Evolutionary conservation across 257 asterid genomes (phyloP).

Genomic region (Anisodus acutangulus): DNA sequence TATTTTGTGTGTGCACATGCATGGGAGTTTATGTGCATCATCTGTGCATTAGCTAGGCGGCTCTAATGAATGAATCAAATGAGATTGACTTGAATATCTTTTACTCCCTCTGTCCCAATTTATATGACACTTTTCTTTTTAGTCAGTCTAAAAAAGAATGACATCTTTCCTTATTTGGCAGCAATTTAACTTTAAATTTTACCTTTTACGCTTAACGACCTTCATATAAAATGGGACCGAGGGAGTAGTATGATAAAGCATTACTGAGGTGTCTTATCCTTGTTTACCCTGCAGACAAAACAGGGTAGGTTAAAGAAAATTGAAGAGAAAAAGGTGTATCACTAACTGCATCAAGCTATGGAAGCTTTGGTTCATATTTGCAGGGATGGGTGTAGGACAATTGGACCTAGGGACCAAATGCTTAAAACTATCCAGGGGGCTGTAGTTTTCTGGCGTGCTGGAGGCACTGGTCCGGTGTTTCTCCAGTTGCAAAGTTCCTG

Average conservation of each 20-base stretch:
- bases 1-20: not conserved
- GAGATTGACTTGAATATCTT: not conserved
- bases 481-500: slow-evolving; percentile 67
- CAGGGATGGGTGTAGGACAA: slow-evolving; percentile 81
- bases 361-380: slow-evolving; percentile 86
- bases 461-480: slow-evolving; percentile 81
- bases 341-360: slow-evolving; percentile 86
- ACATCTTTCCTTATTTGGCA: no score
- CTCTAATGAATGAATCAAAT: not conserved
- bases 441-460: slow-evolving; percentile 76
- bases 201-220: no score
- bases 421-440: slow-evolving; percentile 59
- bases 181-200: no score
- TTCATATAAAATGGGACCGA: no score
- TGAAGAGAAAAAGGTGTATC: slow-evolving; percentile 69
- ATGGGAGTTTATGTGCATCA: no score
- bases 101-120: not conserved
- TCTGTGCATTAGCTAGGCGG: not conserved
- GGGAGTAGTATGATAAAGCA: not conserved
- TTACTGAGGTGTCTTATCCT: not conserved
- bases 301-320: slow-evolving; percentile 64
- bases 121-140: no score
- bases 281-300: slow-evolving; percentile 53
- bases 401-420: slow-evolving; percentile 75
- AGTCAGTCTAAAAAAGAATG: no score